Percentiles rank a stretch among this genome's conserved stretches.
These are phyloP conservation scores for Apiospora arundinis DNA, from an alignment of 2,329 filamentous ascomycete genomes.

Conservation along the genomic window DNA sequence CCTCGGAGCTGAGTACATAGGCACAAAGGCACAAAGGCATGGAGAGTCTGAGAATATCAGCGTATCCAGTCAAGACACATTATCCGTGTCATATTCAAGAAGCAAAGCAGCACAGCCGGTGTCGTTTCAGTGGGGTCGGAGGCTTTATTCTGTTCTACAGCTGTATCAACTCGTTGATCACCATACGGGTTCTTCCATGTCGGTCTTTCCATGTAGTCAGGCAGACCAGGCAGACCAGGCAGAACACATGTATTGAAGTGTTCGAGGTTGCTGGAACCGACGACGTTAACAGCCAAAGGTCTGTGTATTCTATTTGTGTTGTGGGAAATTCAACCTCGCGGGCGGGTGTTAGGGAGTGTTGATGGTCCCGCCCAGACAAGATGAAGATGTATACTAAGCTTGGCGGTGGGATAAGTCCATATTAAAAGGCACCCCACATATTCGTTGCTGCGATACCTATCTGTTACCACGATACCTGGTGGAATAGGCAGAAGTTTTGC, in stretches of 20 bases:
- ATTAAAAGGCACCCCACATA: constrained; percentile 1
- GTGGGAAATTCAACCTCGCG: not conserved
- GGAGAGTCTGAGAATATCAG: no score
- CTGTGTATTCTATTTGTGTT: not conserved
- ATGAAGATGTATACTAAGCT: not conserved
- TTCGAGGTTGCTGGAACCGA: not conserved
- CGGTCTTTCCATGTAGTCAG: not conserved
- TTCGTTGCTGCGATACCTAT: not conserved
- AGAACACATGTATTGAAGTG: not conserved
- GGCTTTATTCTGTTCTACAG: not conserved
- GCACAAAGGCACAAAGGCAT: no score
- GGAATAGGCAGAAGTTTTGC: not conserved
- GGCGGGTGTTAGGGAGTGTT: not conserved
- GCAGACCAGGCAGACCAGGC: no score
- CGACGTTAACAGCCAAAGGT: not conserved
- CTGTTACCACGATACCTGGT: not conserved
- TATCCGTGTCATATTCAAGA: constrained; percentile 5
- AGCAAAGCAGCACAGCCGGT: not conserved
- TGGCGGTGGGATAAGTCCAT: not conserved
- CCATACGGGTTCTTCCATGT: constrained; percentile 1
- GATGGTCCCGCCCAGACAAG: not conserved
- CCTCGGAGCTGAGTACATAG: not conserved
- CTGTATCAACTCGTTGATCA: constrained; percentile 1
- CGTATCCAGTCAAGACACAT: constrained; percentile 10
- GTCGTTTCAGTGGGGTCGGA: not conserved